Conservation (phyloP, 768 basidiomycete species). For the Boletus vinaceobasis region DNA sequence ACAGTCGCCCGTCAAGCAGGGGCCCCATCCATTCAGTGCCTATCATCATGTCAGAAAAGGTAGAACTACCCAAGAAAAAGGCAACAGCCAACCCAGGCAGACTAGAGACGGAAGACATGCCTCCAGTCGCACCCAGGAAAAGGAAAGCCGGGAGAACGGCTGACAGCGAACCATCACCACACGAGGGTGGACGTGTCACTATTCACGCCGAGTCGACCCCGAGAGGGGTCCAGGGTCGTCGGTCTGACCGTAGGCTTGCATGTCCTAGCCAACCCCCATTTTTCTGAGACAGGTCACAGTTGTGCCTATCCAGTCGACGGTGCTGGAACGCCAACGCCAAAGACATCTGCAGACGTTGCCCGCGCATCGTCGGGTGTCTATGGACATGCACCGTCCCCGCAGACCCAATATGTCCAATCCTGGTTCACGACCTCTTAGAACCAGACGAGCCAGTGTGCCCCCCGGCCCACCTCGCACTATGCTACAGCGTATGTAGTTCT, state of each 20-base stretch:
- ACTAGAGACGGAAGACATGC: slow-evolving; percentile 17
- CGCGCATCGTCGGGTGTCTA: slow-evolving; percentile 25
- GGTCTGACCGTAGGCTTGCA: slow-evolving; percentile 25
- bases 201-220: slow-evolving; percentile 13
- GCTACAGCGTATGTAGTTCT: slow-evolving; percentile 57
- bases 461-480: slow-evolving; percentile 45
- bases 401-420: slow-evolving; percentile 19
- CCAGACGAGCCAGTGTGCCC: slow-evolving; percentile 24
- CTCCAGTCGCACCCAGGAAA: slow-evolving; percentile 21
- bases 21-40: slow-evolving; percentile 4
- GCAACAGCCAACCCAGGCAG: slow-evolving; percentile 9
- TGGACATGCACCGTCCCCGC: slow-evolving; percentile 25
- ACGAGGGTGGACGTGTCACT: slow-evolving; percentile 10
- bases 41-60: slow-evolving; percentile 28
- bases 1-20: slow-evolving; percentile 12
- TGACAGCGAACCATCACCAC: slow-evolving; percentile 10
- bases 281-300: slow-evolving; percentile 19
- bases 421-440: slow-evolving; percentile 24
- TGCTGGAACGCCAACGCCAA: slow-evolving; percentile 26
- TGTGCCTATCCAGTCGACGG: slow-evolving; percentile 16
- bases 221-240: slow-evolving; percentile 24
- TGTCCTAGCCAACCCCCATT: background rate
- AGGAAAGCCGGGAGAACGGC: slow-evolving; percentile 23
- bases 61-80: slow-evolving; percentile 22
- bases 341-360: slow-evolving; percentile 19